Evolutionary conservation across 352 stramenopile species (phyloP).

Genomic region (Phytophthora kernoviae): DNA sequence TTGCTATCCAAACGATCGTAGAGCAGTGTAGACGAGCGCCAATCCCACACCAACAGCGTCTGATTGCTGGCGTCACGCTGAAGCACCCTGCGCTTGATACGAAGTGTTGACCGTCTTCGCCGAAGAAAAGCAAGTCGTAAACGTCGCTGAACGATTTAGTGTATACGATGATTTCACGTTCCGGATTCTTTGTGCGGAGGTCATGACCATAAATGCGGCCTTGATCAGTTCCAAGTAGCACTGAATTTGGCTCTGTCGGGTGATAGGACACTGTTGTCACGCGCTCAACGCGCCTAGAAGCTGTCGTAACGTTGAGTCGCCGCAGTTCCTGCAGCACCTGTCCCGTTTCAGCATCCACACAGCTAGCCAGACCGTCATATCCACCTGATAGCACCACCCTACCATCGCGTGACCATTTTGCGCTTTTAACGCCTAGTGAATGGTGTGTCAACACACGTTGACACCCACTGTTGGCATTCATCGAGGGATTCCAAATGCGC

Average conservation of each 20-base stretch:
- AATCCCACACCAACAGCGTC: constrained; percentile 73
- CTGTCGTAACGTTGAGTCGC: constrained; percentile 1
- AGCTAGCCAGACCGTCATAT: constrained; percentile 44
- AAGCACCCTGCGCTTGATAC: constrained; percentile 54
- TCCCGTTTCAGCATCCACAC: constrained; percentile 41
- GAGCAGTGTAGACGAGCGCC: constrained; percentile 44
- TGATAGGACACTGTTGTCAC: constrained; percentile 42
- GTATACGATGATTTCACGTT: constrained; percentile 11
- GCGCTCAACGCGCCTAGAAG: constrained; percentile 16
- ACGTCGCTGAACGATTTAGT: constrained; percentile 48
- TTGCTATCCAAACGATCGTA: constrained; percentile 55
- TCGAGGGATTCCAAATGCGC: constrained; percentile 45
- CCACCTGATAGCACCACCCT: constrained; percentile 43
- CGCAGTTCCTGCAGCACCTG: constrained; percentile 12
- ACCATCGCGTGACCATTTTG: constrained; percentile 63
- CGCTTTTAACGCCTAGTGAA: constrained; percentile 48
- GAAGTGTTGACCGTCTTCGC: constrained; percentile 31
- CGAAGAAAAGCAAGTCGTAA: constrained; percentile 62
- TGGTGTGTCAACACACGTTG: constrained; percentile 30
- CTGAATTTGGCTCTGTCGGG: constrained; percentile 27
- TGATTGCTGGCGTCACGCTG: constrained; percentile 58
- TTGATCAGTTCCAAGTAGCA: constrained; percentile 40
- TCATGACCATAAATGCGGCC: constrained; percentile 47
- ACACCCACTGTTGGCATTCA: constrained; percentile 1
- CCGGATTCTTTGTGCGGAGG: constrained; percentile 26